Evolutionary conservation across 495 filamentous ascomycete genomes (phyloP).

Genomic region (Xylaria bambusicola): DNA sequence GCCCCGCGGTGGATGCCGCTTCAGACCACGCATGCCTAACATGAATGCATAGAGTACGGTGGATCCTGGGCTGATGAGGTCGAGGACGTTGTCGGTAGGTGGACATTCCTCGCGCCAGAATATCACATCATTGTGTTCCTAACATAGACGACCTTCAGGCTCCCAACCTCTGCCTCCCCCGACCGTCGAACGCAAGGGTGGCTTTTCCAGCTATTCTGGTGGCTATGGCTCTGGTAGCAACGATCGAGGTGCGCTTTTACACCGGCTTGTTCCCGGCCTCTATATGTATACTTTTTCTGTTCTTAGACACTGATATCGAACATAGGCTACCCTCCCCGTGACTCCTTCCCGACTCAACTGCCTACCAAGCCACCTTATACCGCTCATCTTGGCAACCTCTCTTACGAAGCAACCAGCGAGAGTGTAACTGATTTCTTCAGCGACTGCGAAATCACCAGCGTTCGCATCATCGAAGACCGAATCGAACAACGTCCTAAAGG

Average conservation of each 20-base stretch:
- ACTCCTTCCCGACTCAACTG: slow-evolving; percentile 71
- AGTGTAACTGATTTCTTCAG: slow-evolving; percentile 84
- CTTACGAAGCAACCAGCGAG: slow-evolving; percentile 82
- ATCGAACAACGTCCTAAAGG: slow-evolving; percentile 90
- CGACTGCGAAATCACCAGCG: slow-evolving; percentile 80
- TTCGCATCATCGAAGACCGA: slow-evolving; percentile 95
- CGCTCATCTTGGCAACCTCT: slow-evolving; percentile 92
- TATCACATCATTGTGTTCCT: slow-evolving; percentile 3
- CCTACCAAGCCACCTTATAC: slow-evolving; percentile 92
- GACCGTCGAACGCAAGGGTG: slow-evolving; percentile 40
- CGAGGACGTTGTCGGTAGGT: slow-evolving; percentile 78
- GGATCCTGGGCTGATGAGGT: slow-evolving; percentile 98
- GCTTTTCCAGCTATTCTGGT: slow-evolving; percentile 33
- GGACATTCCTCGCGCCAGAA: slow-evolving; percentile 14
- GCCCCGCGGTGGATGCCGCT: slow-evolving; percentile 27
- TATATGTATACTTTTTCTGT: background rate
- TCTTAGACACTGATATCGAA: background rate
- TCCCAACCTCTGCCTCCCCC: slow-evolving; percentile 48
- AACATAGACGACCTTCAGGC: slow-evolving; percentile 27
- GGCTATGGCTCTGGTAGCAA: slow-evolving; percentile 20
- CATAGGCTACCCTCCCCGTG: slow-evolving; percentile 67
- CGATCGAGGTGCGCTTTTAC: slow-evolving; percentile 37
- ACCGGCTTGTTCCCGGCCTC: background rate
- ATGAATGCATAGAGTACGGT: slow-evolving; percentile 62
- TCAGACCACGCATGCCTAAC: slow-evolving; percentile 32